These are phyloP conservation scores for Gnetum montanum DNA, from an alignment of 75 land plant species.

Conservation along the genomic window DNA sequence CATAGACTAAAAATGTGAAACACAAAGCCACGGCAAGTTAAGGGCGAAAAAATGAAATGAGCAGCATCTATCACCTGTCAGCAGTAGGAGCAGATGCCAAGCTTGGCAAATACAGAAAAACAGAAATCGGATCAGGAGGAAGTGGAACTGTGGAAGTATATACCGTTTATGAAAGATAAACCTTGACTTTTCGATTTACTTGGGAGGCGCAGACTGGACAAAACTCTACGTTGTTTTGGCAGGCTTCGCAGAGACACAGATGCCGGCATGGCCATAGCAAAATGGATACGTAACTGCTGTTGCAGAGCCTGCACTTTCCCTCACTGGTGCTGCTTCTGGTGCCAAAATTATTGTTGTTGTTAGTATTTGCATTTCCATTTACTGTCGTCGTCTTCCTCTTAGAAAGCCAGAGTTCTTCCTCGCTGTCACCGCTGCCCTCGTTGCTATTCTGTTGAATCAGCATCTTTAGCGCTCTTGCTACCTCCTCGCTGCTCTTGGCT, in stretches of 20 bases:
- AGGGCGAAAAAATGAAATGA: too few species aligned
- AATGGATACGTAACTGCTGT: conserved; percentile 32
- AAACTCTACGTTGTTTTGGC: conserved; percentile 18
- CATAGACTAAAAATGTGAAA: too few species aligned
- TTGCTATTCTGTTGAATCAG: conserved; percentile 25
- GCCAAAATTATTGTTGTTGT: not conserved
- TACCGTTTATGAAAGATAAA: conserved; percentile 47
- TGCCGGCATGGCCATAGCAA: conserved; percentile 65
- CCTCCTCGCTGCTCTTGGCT: conserved; percentile 23
- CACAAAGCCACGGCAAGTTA: too few species aligned
- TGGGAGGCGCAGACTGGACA: conserved; percentile 42
- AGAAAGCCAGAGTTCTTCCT: not conserved
- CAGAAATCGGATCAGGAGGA: too few species aligned
- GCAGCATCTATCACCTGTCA: too few species aligned
- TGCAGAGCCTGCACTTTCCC: conserved; percentile 32
- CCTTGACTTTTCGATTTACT: conserved; percentile 34
- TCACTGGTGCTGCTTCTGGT: not conserved
- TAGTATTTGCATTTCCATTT: not conserved
- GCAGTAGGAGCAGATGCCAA: too few species aligned
- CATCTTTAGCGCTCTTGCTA: conserved; percentile 16
- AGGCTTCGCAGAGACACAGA: conserved; percentile 44
- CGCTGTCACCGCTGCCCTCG: conserved; percentile 6
- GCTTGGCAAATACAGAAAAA: too few species aligned
- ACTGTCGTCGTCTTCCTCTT: too few species aligned
- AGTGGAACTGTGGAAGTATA: too few species aligned